Evolutionary conservation across 345 rosid genomes (phyloP), one percentile per base, ranked within the genome.

Genomic region (Citrus mangshanensis): DNA sequence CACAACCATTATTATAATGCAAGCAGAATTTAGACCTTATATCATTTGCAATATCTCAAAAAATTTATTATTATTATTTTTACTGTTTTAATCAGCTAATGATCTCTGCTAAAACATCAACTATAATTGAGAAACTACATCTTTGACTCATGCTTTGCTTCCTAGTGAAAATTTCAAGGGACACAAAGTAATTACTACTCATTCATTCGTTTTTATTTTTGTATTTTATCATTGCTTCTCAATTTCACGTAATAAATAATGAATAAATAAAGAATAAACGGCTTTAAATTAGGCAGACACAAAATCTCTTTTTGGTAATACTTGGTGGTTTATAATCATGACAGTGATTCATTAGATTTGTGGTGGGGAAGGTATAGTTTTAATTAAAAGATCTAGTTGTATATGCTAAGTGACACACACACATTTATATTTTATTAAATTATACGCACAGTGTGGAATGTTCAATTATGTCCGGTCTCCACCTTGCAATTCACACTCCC

Each of bases 281-380:
- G 65, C 65, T 73, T 73, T 73, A 22, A 37, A 59, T 46, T 12
- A 46, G 51, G 68, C 67, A 37, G 35, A 59, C 77, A 73, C 77
- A 37, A 74, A 61, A 25, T 28, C 40, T 62, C 60, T 62, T 62
- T 65, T 63, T 38, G 21, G 32, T 35, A 56, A n/a, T 73, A 46
- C 51, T 46, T 42, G 55, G 40, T 38, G 30, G 9, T 28, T 46
- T 22, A 27, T 40, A 61, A 35, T n/a, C 54, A 56, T 73, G 51
- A 59, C 30, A 32, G 19, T 56, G 30, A 72, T 72, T 56, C 32
- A 56, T 34, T 34, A 5, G 65, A 13, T 56, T 49, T 49, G 32
- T 46, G 51, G 51, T 3, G 5, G 51, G 18, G 51, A 0, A 46
- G 51, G 51, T 1, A 13, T 46, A 3, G 51, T 46, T 46, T 3